These are phyloP conservation scores for maize (Zea mays) DNA, from an alignment of 176 grass and related monocot species.

Conservation along the genomic window Zm-B73-REFERENCE-NAM-5.0 NC_050103.1:37181001-37181500, in stretches of 20 bases:
- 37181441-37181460: too few species aligned
- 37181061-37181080: not conserved
- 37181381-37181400: too few species aligned
- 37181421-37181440: too few species aligned
- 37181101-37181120: not conserved
- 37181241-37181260: not conserved
- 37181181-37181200: not conserved
- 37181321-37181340: too few species aligned
- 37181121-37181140: not conserved
- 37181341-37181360: too few species aligned
- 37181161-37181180: not conserved
- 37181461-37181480: too few species aligned
- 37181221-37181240: not conserved
- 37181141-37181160: not conserved
- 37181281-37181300: too few species aligned
- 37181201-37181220: not conserved
- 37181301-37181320: too few species aligned
- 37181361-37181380: too few species aligned
- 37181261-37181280: too few species aligned
- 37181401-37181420: too few species aligned
- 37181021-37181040: not conserved
- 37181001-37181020: not conserved
- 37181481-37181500: too few species aligned
- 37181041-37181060: not conserved
- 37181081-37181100: not conserved